phyloP scores from a whole-genome alignment of 1,284 basidiomycete species.

The Boletus hoseneyae region DNA sequence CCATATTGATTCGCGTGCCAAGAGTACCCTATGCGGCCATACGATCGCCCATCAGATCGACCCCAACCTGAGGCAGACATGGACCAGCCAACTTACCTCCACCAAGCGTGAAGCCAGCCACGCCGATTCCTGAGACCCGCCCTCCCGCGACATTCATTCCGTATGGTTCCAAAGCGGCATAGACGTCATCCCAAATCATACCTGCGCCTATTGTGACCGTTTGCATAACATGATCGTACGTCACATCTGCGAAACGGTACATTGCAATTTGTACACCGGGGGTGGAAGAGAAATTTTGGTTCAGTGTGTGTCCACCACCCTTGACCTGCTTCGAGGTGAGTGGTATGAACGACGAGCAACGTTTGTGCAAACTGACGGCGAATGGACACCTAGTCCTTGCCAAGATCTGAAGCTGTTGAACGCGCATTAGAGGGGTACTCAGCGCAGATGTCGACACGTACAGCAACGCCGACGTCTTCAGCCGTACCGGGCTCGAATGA shows the following conservation, averaged over 20 bases:
- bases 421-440: slow-evolving; percentile 1
- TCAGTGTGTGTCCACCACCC: slow-evolving; percentile 46
- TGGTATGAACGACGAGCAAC: background rate
- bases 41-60: slow-evolving; percentile 2
- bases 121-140: slow-evolving; percentile 46
- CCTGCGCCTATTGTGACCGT: slow-evolving; percentile 39
- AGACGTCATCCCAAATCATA: slow-evolving; percentile 41
- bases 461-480: slow-evolving; percentile 44
- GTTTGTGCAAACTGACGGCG: slow-evolving; percentile 29
- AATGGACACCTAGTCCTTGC: slow-evolving; percentile 37
- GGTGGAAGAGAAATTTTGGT: slow-evolving; percentile 35
- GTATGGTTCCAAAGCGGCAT: slow-evolving; percentile 41
- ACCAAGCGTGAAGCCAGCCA: slow-evolving; percentile 39
- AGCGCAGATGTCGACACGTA: slow-evolving; percentile 24
- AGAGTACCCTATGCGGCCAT: slow-evolving; percentile 45
- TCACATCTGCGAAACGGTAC: slow-evolving; percentile 27
- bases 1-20: slow-evolving; percentile 53
- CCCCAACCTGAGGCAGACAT: background rate
- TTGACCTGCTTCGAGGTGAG: slow-evolving; percentile 40
- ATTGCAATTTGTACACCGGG: slow-evolving; percentile 19
- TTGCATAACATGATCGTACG: slow-evolving; percentile 30
- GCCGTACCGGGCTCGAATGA: slow-evolving; percentile 52
- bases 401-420: slow-evolving; percentile 43
- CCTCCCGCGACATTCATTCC: slow-evolving; percentile 44
- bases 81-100: slow-evolving; percentile 20